Evolutionary conservation across 1,284 basidiomycete species (phyloP).

Genomic region (Rhodotorula sp.): DNA sequence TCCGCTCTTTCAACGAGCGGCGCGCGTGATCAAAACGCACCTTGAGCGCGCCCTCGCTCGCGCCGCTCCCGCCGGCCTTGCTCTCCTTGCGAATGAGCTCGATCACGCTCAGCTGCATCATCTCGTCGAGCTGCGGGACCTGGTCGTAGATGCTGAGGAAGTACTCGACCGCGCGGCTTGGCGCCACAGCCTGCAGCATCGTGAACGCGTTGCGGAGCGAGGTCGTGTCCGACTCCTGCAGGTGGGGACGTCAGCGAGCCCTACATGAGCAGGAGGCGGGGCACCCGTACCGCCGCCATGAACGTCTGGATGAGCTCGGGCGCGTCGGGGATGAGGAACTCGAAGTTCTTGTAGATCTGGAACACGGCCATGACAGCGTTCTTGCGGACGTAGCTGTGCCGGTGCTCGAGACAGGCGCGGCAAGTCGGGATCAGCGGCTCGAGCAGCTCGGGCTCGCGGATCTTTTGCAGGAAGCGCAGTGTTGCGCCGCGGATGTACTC

Average conservation of each 20-base stretch:
- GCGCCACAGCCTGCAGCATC: conserved; percentile 84
- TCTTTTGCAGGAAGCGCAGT: conserved; percentile 93
- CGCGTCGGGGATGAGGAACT: conserved; percentile 93
- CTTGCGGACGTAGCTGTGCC: conserved; percentile 97
- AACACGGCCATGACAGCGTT: conserved; percentile 97
- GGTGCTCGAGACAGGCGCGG: conserved; percentile 92
- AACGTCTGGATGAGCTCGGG: conserved; percentile 96
- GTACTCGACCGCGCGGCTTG: conserved; percentile 89
- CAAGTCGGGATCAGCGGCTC: conserved; percentile 95
- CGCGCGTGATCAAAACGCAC: neutral
- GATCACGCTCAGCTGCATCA: conserved; percentile 93
- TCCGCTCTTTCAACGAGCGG: neutral
- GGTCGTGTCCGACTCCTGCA: conserved; percentile 84
- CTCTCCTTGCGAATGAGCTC: conserved; percentile 93
- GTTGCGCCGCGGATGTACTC: conserved; percentile 99
- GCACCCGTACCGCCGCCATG: conserved; percentile 69
- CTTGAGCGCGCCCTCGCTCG: conserved; percentile 37
- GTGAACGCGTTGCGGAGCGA: conserved; percentile 98
- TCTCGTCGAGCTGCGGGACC: conserved; percentile 82
- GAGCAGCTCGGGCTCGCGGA: conserved; percentile 89
- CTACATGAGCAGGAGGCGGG: neutral
- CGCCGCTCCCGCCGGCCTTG: conserved; percentile 54
- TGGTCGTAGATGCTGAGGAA: conserved; percentile 82
- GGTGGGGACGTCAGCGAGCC: neutral
- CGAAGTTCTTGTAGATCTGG: conserved; percentile 90